phyloP scores from a whole-genome alignment of 75 land plant species.

The Pinus albicaulis region DNA sequence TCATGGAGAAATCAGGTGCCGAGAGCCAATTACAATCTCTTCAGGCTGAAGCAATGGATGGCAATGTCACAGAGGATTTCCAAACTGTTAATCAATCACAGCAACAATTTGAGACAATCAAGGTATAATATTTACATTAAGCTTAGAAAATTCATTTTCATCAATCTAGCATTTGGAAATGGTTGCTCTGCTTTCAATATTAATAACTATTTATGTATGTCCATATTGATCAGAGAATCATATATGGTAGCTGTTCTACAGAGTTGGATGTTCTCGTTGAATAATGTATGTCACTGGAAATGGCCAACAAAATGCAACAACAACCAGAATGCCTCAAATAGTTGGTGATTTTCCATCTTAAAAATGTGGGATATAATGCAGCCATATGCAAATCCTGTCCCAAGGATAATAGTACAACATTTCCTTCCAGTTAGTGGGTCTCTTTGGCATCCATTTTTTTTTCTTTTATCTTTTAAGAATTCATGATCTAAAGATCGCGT shows the following conservation, averaged over 20 bases:
- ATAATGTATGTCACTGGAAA: conserved; percentile 36
- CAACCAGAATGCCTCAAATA: not conserved
- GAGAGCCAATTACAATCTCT: too few species aligned
- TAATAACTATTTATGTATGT: not conserved
- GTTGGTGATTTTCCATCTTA: conserved; percentile 14
- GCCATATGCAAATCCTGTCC: conserved; percentile 26
- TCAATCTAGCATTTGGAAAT: not conserved
- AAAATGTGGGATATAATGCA: conserved; percentile 24
- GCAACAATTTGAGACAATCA: not conserved
- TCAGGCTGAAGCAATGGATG: too few species aligned
- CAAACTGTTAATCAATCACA: not conserved
- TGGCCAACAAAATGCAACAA: conserved; percentile 17
- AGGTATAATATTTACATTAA: not conserved
- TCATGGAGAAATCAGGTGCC: too few species aligned
- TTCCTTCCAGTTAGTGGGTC: conserved; percentile 5
- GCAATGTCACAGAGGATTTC: too few species aligned
- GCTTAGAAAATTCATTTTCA: not conserved
- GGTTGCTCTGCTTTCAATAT: too few species aligned
- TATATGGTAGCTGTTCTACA: conserved; percentile 22
- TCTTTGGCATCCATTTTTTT: not conserved
- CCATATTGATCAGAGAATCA: conserved; percentile 25
- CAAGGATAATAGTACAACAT: conserved; percentile 10
- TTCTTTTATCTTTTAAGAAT: too few species aligned
- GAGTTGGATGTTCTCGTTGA: conserved; percentile 56
- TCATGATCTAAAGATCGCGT: not conserved